Evolutionary conservation across 495 filamentous ascomycete genomes (phyloP).

Genomic region (Penicillium egyptiacum): DNA sequence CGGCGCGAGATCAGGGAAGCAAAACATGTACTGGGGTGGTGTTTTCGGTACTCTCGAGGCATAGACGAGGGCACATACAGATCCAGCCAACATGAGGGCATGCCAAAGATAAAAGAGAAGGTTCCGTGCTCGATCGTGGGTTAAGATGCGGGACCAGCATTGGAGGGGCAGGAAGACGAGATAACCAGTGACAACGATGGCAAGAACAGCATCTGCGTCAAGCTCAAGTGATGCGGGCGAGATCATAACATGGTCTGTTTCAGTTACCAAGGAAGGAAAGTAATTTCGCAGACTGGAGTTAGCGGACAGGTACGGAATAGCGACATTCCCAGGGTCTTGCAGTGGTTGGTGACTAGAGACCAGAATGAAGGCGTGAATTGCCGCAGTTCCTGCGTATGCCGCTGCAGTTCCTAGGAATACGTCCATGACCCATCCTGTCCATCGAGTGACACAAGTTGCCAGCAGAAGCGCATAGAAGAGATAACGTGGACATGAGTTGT

Average conservation of each 20-base stretch:
- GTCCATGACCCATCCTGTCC: slow-evolving; percentile 37
- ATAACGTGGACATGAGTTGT: slow-evolving; percentile 38
- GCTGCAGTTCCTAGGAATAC: slow-evolving; percentile 37
- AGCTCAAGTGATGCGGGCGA: slow-evolving; percentile 33
- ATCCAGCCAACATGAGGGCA: slow-evolving; percentile 33
- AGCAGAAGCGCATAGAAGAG: slow-evolving; percentile 37
- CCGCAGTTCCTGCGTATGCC: slow-evolving; percentile 38
- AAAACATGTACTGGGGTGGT: slow-evolving; percentile 37
- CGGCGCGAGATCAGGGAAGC: slow-evolving; percentile 30
- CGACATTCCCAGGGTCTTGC: slow-evolving; percentile 18
- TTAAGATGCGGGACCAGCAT: slow-evolving; percentile 35
- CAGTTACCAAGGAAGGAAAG: slow-evolving; percentile 31
- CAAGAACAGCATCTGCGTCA: slow-evolving; percentile 37
- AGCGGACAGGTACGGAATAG: slow-evolving; percentile 27
- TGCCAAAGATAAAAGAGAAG: slow-evolving; percentile 36
- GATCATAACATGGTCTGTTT: slow-evolving; percentile 20
- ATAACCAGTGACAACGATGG: slow-evolving; percentile 40
- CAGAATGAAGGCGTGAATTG: slow-evolving; percentile 38
- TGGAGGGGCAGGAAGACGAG: slow-evolving; percentile 40
- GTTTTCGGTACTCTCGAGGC: slow-evolving; percentile 16
- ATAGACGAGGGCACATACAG: slow-evolving; percentile 32
- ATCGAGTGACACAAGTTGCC: slow-evolving; percentile 32
- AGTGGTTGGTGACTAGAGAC: slow-evolving; percentile 20
- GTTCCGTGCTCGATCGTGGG: slow-evolving; percentile 26
- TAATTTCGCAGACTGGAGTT: slow-evolving; percentile 18